These are phyloP conservation scores for Abelmoschus esculentus DNA, from an alignment of 345 rosid genomes.

Conservation along the genomic window DNA sequence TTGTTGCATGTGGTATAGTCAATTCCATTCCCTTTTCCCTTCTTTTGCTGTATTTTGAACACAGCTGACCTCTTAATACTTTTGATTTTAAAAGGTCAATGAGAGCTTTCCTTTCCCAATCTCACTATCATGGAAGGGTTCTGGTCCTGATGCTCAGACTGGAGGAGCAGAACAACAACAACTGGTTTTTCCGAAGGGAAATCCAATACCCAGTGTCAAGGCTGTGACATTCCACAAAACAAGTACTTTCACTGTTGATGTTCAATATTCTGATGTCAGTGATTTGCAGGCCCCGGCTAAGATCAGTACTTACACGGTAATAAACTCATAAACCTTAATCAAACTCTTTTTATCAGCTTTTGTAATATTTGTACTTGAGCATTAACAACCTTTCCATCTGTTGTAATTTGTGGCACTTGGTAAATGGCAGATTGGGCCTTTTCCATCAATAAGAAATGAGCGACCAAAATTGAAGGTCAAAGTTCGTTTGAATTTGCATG, in stretches of 20 bases:
- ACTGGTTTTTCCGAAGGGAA: constrained; percentile 81
- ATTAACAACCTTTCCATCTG: background rate
- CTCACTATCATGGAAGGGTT: constrained; percentile 76
- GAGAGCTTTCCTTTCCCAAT: constrained; percentile 84
- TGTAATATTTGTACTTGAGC: background rate
- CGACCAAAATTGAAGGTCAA: constrained; percentile 82
- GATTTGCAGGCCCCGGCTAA: constrained; percentile 64
- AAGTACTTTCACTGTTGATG: constrained; percentile 70
- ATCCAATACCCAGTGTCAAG: constrained; percentile 76
- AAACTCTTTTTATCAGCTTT: background rate
- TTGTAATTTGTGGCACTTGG: constrained; percentile 11
- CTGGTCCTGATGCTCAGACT: constrained; percentile 53
- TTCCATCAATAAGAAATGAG: constrained; percentile 64
- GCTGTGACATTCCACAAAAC: constrained; percentile 76
- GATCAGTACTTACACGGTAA: constrained; percentile 77
- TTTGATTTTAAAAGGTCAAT: constrained; percentile 42
- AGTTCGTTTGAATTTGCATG: constrained; percentile 79
- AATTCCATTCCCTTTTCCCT: background rate
- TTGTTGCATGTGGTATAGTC: background rate
- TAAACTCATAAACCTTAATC: background rate
- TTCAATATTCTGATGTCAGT: constrained; percentile 55
- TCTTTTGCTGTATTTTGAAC: background rate
- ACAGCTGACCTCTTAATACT: background rate
- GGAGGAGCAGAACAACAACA: constrained; percentile 65
- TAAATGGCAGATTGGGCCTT: constrained; percentile 74